Evolutionary conservation across 2,329 filamentous ascomycete genomes (phyloP).

Genomic region (Beauveria caledonica): DNA sequence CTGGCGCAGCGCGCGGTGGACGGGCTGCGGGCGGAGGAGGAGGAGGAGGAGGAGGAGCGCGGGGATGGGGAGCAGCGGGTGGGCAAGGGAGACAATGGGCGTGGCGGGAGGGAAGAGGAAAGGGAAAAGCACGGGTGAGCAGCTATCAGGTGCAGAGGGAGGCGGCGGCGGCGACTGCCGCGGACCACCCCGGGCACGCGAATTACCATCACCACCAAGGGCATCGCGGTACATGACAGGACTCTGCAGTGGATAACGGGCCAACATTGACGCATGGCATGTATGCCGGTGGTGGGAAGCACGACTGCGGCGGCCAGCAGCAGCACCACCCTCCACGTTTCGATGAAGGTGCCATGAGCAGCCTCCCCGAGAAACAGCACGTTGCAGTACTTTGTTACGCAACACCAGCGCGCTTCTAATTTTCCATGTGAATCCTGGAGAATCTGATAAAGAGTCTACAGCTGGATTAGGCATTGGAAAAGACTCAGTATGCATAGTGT

Average conservation of each 20-base stretch:
- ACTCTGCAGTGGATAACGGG: background rate
- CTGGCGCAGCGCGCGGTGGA: slow-evolving; percentile 32
- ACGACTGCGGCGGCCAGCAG: background rate
- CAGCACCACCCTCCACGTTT: background rate
- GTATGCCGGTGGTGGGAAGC: background rate
- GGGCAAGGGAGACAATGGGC: background rate
- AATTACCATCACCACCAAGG: background rate
- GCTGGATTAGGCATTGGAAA: too few relatives aligned
- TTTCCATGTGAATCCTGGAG: too few relatives aligned
- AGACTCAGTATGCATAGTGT: background rate
- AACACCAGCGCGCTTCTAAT: too few relatives aligned
- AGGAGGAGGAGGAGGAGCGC: slow-evolving; percentile 32
- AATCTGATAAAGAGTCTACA: too few relatives aligned
- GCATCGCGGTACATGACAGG: background rate
- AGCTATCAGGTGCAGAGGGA: background rate
- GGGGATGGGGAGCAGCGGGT: background rate
- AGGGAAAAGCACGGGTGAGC: background rate
- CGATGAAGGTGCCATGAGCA: background rate
- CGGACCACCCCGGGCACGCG: background rate
- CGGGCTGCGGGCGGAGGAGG: slow-evolving; percentile 35
- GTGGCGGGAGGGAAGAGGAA: background rate
- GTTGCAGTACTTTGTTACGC: too few relatives aligned
- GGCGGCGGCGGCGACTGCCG: background rate
- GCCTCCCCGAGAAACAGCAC: too few relatives aligned
- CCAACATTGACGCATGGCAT: background rate